Conservation (phyloP, 768 basidiomycete genomes). For the Tulasnella sp. region DNA sequence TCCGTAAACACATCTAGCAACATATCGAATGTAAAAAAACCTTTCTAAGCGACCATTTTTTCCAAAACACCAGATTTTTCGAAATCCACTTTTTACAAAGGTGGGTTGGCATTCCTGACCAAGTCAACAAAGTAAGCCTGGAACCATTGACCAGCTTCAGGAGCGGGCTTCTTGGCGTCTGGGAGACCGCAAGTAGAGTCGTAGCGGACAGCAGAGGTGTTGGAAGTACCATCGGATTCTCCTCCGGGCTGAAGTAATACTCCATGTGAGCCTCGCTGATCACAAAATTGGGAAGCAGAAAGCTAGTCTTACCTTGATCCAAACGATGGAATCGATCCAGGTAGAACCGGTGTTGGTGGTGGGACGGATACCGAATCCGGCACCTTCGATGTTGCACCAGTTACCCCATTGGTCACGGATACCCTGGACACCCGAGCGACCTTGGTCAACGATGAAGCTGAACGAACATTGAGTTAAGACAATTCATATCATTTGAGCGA, state of each 20-base stretch:
- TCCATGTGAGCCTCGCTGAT: too few species aligned
- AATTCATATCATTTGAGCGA: too few species aligned
- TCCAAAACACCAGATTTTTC: too few species aligned
- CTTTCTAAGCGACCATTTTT: too few species aligned
- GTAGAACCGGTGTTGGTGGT: slow-evolving; percentile 37
- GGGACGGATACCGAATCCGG: slow-evolving; percentile 49
- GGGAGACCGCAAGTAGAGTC: slow-evolving; percentile 1
- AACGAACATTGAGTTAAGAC: slow-evolving; percentile 34
- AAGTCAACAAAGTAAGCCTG: slow-evolving; percentile 50
- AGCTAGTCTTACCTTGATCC: slow-evolving; percentile 37
- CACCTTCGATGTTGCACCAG: slow-evolving; percentile 55
- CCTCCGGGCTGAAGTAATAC: too few species aligned
- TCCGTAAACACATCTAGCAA: too few species aligned
- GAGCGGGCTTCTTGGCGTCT: neutral
- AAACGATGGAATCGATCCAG: slow-evolving; percentile 48
- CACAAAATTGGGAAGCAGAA: too few species aligned
- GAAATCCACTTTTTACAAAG: slow-evolving; percentile 30
- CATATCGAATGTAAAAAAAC: too few species aligned
- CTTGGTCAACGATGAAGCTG: slow-evolving; percentile 55
- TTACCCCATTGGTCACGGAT: slow-evolving; percentile 49
- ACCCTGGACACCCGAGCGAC: slow-evolving; percentile 49
- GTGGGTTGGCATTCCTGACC: slow-evolving; percentile 40
- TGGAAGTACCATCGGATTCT: slow-evolving; percentile 20
- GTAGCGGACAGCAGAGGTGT: slow-evolving; percentile 4
- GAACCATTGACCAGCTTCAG: slow-evolving; percentile 48